Conservation (phyloP, 2,329 filamentous ascomycete genomes). For the Penicillium sp. region DNA sequence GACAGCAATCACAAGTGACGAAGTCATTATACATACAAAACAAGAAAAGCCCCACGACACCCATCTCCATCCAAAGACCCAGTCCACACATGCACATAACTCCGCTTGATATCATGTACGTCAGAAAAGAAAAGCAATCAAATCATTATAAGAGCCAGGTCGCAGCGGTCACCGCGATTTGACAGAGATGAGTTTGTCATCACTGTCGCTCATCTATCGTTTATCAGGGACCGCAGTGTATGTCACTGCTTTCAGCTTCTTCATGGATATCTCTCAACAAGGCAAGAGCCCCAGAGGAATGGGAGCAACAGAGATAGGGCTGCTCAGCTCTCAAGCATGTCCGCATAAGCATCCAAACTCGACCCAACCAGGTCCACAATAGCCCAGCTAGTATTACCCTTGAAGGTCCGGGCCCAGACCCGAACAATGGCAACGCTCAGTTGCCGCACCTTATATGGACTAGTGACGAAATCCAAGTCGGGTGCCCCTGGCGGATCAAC, state of each 20-base stretch:
- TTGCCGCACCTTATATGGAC: constrained; percentile 43
- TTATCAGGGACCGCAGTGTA: too few species aligned
- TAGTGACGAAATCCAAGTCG: constrained; percentile 45
- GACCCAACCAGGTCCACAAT: constrained; percentile 48
- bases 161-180: constrained; percentile 2
- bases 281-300: too few species aligned
- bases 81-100: constrained; percentile 17
- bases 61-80: neutral
- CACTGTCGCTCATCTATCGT: too few species aligned
- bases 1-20: constrained; percentile 19
- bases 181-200: constrained; percentile 4
- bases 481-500: constrained; percentile 38
- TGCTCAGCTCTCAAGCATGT: constrained; percentile 38
- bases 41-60: constrained; percentile 3
- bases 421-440: constrained; percentile 50
- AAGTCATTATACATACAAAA: constrained; percentile 23
- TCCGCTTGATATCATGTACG: constrained; percentile 25
- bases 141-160: constrained; percentile 17
- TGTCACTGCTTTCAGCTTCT: too few species aligned
- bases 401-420: constrained; percentile 48
- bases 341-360: constrained; percentile 48
- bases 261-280: too few species aligned
- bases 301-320: too few species aligned
- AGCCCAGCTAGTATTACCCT: constrained; percentile 50
- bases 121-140: constrained; percentile 14